These are phyloP conservation scores for Lactarius hatsudake DNA, from an alignment of 768 basidiomycete genomes.

Conservation along the genomic window DNA sequence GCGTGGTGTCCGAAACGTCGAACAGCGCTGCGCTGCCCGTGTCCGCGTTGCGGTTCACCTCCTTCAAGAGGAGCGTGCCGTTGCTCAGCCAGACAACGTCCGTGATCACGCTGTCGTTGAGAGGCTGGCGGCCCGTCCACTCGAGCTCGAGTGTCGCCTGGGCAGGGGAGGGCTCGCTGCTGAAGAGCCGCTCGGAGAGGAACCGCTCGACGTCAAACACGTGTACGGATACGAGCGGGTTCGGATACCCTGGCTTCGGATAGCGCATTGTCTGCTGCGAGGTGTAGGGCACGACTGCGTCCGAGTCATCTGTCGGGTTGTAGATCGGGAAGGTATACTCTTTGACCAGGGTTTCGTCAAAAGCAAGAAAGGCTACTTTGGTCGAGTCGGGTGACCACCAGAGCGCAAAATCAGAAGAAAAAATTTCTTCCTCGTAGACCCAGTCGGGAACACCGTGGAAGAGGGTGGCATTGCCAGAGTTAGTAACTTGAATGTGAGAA, in stretches of 20 bases:
- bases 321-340: conserved; percentile 89
- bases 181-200: conserved; percentile 28
- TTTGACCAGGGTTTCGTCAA: conserved; percentile 86
- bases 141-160: conserved; percentile 54
- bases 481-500: conserved; percentile 71
- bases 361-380: conserved; percentile 78
- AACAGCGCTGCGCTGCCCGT: conserved; percentile 80
- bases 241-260: conserved; percentile 87
- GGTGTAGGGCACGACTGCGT: conserved; percentile 77
- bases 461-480: conserved; percentile 73
- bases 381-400: conserved; percentile 89
- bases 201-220: conserved; percentile 75
- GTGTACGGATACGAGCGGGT: conserved; percentile 80
- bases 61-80: conserved; percentile 72
- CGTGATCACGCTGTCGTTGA: conserved; percentile 65
- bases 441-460: conserved; percentile 97
- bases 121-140: conserved; percentile 61
- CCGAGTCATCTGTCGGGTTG: conserved; percentile 73
- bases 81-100: conserved; percentile 90
- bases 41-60: conserved; percentile 81
- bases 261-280: conserved; percentile 62
- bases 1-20: conserved; percentile 41
- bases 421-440: conserved; percentile 96
- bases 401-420: conserved; percentile 64
- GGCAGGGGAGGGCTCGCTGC: conserved; percentile 33